Evolutionary conservation across 257 asterid species (phyloP).

Genomic region (Fraxinus excelsior): DNA sequence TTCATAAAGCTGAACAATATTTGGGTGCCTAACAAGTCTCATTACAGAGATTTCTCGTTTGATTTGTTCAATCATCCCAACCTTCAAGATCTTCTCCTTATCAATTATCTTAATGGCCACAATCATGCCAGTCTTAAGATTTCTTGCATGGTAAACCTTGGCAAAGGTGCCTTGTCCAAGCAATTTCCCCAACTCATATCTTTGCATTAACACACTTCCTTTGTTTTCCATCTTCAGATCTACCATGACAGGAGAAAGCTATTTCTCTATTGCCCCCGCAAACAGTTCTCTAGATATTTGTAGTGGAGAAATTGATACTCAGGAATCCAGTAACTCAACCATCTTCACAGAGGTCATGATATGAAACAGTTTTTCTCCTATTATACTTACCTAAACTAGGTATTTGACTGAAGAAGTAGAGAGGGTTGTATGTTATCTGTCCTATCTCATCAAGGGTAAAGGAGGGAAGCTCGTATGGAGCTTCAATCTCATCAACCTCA

Average conservation of each 20-base stretch:
- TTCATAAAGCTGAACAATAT: constrained; percentile 46
- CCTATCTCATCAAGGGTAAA: constrained; percentile 57
- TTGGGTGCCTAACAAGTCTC: constrained; percentile 42
- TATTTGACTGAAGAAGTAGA: constrained; percentile 20
- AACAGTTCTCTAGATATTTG: background rate
- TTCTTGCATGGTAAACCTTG: constrained; percentile 74
- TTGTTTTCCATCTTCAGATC: constrained; percentile 54
- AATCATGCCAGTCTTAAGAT: constrained; percentile 45
- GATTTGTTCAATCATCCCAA: constrained; percentile 50
- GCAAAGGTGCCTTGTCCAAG: constrained; percentile 92
- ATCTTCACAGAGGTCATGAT: constrained; percentile 53
- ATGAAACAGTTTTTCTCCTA: constrained; percentile 31
- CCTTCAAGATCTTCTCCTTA: constrained; percentile 43
- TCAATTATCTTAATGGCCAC: constrained; percentile 80
- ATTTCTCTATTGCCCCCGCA: constrained; percentile 18
- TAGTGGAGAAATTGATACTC: background rate
- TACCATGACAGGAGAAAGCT: background rate
- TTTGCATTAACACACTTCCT: constrained; percentile 54
- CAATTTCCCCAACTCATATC: constrained; percentile 74
- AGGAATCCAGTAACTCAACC: constrained; percentile 46
- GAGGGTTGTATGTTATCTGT: constrained; percentile 2
- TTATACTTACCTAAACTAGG: constrained; percentile 13
- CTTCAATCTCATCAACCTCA: constrained; percentile 32
- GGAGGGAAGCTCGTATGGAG: constrained; percentile 44
- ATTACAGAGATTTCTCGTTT: constrained; percentile 51